Evolutionary conservation across 1,139 yeast species (phyloP), one percentile per base, ranked within the genome.

Genomic region (Cylindricascospora bacillispora): DNA sequence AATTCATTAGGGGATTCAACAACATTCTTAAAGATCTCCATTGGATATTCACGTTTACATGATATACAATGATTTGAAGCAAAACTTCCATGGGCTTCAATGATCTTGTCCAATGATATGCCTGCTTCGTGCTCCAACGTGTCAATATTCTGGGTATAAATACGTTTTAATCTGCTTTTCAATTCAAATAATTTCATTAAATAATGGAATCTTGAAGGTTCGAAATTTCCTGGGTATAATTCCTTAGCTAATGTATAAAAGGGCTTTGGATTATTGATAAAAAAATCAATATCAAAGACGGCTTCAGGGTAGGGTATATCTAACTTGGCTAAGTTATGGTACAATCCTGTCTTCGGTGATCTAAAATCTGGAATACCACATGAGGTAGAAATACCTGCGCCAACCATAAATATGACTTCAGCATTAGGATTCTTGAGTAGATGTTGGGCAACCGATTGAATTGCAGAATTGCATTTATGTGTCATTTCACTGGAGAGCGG

Each of bases 311-410:
- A 85, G 4, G 97, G 97, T 27, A 86, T 60, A 25, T 81, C 65
- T 23, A 86, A 60, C 38, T 72, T 66, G 25, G 80, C 70, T 33
- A 89, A 60, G 49, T 89, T 86, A 39, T 86, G 72, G 47, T 86
- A 86, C 6, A 86, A 63, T 0, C 98, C 98, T 0, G 97, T 86
- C 29, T 74, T 69, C 1, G 97, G 95, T 13, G 93, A 75, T 41
- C 97, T 63, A 51, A 89, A 89, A 50, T 89, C 97, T 0, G 97
- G 98, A 27, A 86, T 86, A 1, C 97, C 97, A 20, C 93, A 86
- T 2, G 79, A 64, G 0, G 97, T 86, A 4, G 95, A 82, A 27
- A 83, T 74, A 1, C 98, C 98, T 0, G 98, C 98, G 1, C 97
- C 97, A 10, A 74, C 77, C 58, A 59, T 46, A 34, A 60, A 56